Evolutionary conservation across 2,329 filamentous ascomycete species (phyloP).

Genomic region (Penicillium verrucosum): DNA sequence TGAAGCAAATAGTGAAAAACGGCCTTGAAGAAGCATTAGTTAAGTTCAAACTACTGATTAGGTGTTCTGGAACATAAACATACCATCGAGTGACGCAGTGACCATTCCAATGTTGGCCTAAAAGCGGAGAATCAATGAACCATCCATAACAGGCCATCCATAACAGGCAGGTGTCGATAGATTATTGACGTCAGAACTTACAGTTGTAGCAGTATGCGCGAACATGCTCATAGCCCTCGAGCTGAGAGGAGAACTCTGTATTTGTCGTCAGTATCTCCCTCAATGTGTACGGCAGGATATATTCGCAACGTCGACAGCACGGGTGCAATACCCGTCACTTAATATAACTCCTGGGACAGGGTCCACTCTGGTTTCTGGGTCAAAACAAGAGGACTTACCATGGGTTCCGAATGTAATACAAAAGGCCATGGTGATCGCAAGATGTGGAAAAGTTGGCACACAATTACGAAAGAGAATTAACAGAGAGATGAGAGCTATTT

Average conservation of each 20-base stretch:
- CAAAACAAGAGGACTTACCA: slow-evolving; percentile 27
- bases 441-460: background rate
- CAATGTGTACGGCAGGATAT: slow-evolving; percentile 5
- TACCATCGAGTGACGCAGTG: slow-evolving; percentile 46
- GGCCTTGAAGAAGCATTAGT: slow-evolving; percentile 31
- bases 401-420: slow-evolving; percentile 45
- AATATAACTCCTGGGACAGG: slow-evolving; percentile 7
- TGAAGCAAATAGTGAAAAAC: slow-evolving; percentile 47
- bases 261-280: slow-evolving; percentile 14
- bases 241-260: slow-evolving; percentile 44
- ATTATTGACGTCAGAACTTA: slow-evolving; percentile 22
- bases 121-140: background rate
- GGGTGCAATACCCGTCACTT: background rate
- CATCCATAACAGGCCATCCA: background rate
- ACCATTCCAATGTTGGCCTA: slow-evolving; percentile 45
- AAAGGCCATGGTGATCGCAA: slow-evolving; percentile 35
- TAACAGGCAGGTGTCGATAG: background rate
- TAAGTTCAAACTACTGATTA: background rate
- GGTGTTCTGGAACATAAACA: slow-evolving; percentile 5
- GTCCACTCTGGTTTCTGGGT: slow-evolving; percentile 9
- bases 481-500: background rate
- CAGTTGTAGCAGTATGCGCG: slow-evolving; percentile 48
- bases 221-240: slow-evolving; percentile 46
- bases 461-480: background rate
- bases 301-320: slow-evolving; percentile 1